A percentile compares a stretch with the other conserved stretches of the same genome.
Evolutionary conservation across 305 asterid genomes (phyloP).

Genomic region (Solanum hybrid): DNA sequence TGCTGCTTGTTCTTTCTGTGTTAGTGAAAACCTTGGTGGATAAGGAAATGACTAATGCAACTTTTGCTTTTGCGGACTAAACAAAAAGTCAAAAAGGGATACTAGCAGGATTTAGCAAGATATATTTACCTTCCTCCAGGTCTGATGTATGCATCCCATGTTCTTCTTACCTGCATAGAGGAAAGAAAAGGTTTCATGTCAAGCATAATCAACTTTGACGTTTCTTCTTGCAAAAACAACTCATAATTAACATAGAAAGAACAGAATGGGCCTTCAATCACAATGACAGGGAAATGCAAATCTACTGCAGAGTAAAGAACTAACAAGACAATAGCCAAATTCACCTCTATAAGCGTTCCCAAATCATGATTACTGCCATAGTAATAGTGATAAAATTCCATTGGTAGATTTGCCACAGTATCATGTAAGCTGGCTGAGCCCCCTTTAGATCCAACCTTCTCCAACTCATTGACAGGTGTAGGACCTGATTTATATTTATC

Average conservation of each 20-base stretch:
- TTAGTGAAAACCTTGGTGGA: neutral
- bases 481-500: slow-evolving; percentile 15
- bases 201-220: neutral
- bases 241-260: neutral
- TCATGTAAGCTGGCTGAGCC: slow-evolving; percentile 37
- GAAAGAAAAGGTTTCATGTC: slow-evolving; percentile 2
- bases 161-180: slow-evolving; percentile 60
- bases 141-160: slow-evolving; percentile 82
- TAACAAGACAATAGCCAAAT: neutral
- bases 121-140: slow-evolving; percentile 81
- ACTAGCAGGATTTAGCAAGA: neutral
- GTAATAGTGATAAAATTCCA: slow-evolving; percentile 90
- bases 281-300: neutral
- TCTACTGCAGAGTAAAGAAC: neutral
- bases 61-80: neutral
- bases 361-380: slow-evolving; percentile 84
- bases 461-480: slow-evolving; percentile 27
- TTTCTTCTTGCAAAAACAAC: neutral
- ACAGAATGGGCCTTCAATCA: neutral
- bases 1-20: neutral
- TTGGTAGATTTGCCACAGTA: slow-evolving; percentile 51
- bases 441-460: slow-evolving; percentile 22
- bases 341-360: slow-evolving; percentile 93
- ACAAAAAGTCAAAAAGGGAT: neutral
- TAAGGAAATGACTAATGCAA: neutral